Evolutionary conservation across 2,329 filamentous ascomycete genomes (phyloP), one percentile per base, ranked within the genome.

Genomic region (Lasiodiplodia gonubiensis): DNA sequence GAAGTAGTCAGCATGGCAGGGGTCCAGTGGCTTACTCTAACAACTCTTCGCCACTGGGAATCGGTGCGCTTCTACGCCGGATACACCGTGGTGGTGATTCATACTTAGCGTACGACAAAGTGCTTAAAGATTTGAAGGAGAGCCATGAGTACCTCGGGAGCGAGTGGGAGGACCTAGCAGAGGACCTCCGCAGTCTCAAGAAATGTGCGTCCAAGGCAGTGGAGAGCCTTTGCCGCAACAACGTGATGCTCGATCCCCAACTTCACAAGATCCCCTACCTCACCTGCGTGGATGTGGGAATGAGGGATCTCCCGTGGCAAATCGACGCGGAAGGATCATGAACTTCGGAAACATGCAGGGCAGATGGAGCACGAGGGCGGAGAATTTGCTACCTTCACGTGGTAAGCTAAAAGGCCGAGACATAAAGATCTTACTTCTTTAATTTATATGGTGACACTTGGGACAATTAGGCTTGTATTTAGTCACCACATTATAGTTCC

Each of bases 221-320:
- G 18, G 61, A 66, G 49, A 61, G 66, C 0, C 11, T 77, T 23
- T 71, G 69, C 1, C 61, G 27, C 37, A 75, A 74, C 53, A 68
- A 73, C 33, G 51, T 75, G 0, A 74, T 78, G 71, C 67, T 75
- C 27, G 72, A 77, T 54, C 71, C 75, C 1, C 74, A 77, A 2
- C 52, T 51, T 53, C 66, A 72, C 16, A 67, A 61, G 16, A 71
- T 80, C n/a, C 69, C 70, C 4, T 80, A 77, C 69, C 66, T 80
- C 66, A 80, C 75, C 25, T 80, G 77, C 67, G 69, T 71, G 7
- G 72, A 76, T 60, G 70, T 79, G 1, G 46, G 52, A 25, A 30
- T 39, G n/a, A 68, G 66, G 30, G 75, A 79, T 64, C 67, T 76
- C 3, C 60, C 60, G n/a, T 64, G 60, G 60, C 3, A 8, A 18